phyloP scores from a whole-genome alignment of 1,284 basidiomycete genomes.

The Papiliotrema laurentii region DNA sequence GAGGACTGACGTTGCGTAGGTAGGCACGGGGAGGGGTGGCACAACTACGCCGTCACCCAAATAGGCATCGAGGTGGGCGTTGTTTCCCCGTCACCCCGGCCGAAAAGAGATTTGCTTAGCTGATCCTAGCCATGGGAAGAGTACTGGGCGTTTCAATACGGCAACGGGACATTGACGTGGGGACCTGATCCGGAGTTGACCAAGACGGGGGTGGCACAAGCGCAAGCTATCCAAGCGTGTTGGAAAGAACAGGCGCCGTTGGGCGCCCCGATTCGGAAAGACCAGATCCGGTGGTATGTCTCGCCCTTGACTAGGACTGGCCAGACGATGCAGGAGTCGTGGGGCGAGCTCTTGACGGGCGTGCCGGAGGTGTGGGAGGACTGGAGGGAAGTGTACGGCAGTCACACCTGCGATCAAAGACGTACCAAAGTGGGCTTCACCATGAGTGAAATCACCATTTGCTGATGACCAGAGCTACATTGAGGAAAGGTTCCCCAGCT shows the following conservation, averaged over 20 bases:
- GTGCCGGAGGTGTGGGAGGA: conserved; percentile 44
- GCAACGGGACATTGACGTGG: conserved; percentile 70
- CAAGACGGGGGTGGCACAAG: conserved; percentile 61
- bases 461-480: conserved; percentile 52
- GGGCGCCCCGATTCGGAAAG: conserved; percentile 59
- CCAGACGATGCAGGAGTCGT: conserved; percentile 63
- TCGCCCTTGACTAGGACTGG: conserved; percentile 71
- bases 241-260: conserved; percentile 59
- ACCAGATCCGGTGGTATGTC: conserved; percentile 55
- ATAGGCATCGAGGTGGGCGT: conserved; percentile 59
- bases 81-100: not conserved
- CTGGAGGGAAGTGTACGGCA: conserved; percentile 45
- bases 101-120: not conserved
- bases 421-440: conserved; percentile 51
- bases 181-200: conserved; percentile 78
- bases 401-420: conserved; percentile 45
- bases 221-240: conserved; percentile 52
- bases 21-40: conserved; percentile 47
- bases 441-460: not conserved
- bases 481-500: conserved; percentile 56
- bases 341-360: conserved; percentile 50
- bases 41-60: conserved; percentile 59
- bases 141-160: conserved; percentile 64
- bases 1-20: conserved; percentile 15
- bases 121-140: conserved; percentile 46